Base-by-base conservation (phyloP, 768 basidiomycete species). In the Boletus pseudopeckii region DNA sequence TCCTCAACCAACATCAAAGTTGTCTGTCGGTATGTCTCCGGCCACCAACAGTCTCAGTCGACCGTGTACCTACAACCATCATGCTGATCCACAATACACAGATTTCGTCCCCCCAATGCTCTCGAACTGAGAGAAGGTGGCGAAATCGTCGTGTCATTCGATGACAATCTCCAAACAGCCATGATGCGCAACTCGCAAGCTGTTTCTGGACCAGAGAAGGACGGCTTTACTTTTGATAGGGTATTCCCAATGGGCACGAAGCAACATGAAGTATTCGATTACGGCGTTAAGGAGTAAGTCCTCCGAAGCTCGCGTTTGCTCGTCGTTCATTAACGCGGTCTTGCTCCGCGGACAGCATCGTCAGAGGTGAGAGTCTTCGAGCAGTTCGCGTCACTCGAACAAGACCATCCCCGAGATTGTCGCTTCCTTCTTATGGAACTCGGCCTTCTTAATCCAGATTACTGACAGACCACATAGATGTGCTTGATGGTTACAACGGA, bases 401-500 rank as follows among this genome's bases (percentile, higher is more conserved):
- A 39, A 50, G 38, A 38, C 34, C 32, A 45, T 39, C 22, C 43
- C 44, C 48, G 48, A 47, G 41, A 55, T 51, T 18, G 43, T 57
- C 46, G 13, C 34, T 40, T 34, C 22, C 48, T 51, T 48, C 43
- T 45, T 30, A 37, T 42, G 37, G 26, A 37, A 33, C 34, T 22
- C 41, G 30, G 8, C 45, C 14, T 53, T 37, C 32, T 52, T 26
- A 24, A 38, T 33, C 20, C 41, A 39, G 51, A 58, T 52, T 13
- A 53, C 65, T 68, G 50, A 72, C 54, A 15, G 24, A 34, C 43
- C 56, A 42, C 44, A 44, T 56, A 98, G 97, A 99, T 80, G 97
- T 99, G 45, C 84, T 99, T 69, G 90, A 92, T 73, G 97, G 97
- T 24, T 99, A 99, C 76, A 99, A 99, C 64, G 97, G 97, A 46